phyloP scores from a whole-genome alignment of 306 rosid species.

The Rosa rugosa region DNA sequence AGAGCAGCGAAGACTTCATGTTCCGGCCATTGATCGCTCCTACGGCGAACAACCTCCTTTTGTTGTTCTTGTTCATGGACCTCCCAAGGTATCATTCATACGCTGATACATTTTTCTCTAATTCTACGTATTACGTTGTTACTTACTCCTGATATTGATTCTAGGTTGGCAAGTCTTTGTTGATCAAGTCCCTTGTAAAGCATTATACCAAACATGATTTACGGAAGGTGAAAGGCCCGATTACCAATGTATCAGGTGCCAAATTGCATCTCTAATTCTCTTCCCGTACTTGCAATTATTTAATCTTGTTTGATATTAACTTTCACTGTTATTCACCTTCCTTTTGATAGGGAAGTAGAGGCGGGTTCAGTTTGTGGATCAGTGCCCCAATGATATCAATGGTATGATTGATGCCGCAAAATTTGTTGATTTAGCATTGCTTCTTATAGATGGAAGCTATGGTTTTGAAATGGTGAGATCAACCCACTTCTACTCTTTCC shows the following conservation, averaged over 20 bases:
- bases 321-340: too few species aligned
- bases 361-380: constrained; percentile 87
- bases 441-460: constrained; percentile 90
- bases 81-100: constrained; percentile 58
- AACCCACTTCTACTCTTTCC: too few species aligned
- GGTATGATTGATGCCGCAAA: constrained; percentile 97
- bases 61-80: constrained; percentile 91
- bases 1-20: constrained; percentile 91
- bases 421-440: constrained; percentile 86
- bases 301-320: too few species aligned
- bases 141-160: too few species aligned
- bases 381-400: constrained; percentile 89
- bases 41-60: constrained; percentile 87
- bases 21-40: constrained; percentile 68
- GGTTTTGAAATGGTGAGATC: constrained; percentile 68
- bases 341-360: constrained; percentile 72
- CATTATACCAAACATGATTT: constrained; percentile 89
- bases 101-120: too few species aligned
- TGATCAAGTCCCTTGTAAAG: constrained; percentile 74
- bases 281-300: too few species aligned
- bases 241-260: constrained; percentile 84
- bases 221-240: constrained; percentile 83
- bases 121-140: too few species aligned
- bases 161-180: constrained; percentile 89
- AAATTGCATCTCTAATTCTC: background rate